Evolutionary conservation across 2,329 filamentous ascomycete species (phyloP).

Genomic region (Phaeoacremonium minimum): DNA sequence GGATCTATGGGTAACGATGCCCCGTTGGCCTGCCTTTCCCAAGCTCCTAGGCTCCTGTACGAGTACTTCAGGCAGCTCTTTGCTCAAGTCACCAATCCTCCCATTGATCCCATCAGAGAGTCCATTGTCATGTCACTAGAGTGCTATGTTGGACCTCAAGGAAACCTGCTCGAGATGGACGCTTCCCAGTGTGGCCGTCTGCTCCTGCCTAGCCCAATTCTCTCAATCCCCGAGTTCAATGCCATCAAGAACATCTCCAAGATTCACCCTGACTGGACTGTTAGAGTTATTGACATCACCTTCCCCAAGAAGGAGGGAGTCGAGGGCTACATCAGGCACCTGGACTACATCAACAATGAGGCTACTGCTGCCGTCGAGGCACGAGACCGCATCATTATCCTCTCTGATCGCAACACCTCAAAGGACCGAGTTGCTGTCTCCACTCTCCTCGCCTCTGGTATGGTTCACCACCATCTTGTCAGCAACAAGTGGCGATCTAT

Average conservation of each 20-base stretch:
- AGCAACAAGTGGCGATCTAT: slow-evolving; percentile 93
- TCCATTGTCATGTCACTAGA: slow-evolving; percentile 98
- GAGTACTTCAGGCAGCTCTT: slow-evolving; percentile 98
- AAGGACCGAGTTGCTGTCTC: slow-evolving; percentile 82
- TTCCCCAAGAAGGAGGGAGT: slow-evolving; percentile 84
- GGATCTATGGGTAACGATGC: slow-evolving; percentile 98
- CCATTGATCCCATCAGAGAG: slow-evolving; percentile 94
- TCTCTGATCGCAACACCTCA: slow-evolving; percentile 84
- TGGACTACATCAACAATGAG: slow-evolving; percentile 84
- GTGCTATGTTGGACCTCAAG: slow-evolving; percentile 93
- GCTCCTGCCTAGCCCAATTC: slow-evolving; percentile 80
- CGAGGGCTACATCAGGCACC: slow-evolving; percentile 77
- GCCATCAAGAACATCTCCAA: slow-evolving; percentile 73
- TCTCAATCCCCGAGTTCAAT: slow-evolving; percentile 89
- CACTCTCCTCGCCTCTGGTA: slow-evolving; percentile 79
- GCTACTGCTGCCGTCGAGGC: slow-evolving; percentile 79
- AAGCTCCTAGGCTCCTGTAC: slow-evolving; percentile 81
- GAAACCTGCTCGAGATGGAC: slow-evolving; percentile 92
- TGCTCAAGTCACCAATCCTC: slow-evolving; percentile 95
- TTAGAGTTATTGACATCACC: slow-evolving; percentile 87
- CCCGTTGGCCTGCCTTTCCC: slow-evolving; percentile 85
- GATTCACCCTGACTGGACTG: slow-evolving; percentile 75
- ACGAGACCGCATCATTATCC: slow-evolving; percentile 78
- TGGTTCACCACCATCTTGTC: slow-evolving; percentile 93
- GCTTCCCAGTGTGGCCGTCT: slow-evolving; percentile 82